phyloP scores from a whole-genome alignment of 2,329 filamentous ascomycete genomes.

The Alternaria conjuncta region DNA sequence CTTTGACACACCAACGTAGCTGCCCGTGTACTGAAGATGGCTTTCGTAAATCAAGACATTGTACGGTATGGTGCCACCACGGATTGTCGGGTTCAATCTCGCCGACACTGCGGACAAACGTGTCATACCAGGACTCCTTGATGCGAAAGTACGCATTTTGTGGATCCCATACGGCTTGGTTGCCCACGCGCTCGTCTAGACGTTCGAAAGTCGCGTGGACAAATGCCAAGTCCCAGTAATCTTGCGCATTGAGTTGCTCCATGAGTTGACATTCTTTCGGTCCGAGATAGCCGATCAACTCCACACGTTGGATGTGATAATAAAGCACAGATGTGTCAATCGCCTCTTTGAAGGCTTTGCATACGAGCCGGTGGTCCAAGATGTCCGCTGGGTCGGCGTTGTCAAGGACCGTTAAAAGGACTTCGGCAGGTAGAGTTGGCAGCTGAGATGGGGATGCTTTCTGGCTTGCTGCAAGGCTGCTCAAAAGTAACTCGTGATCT shows the following conservation, averaged over 20 bases:
- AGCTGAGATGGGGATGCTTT: background rate
- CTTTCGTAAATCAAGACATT: background rate
- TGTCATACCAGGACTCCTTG: background rate
- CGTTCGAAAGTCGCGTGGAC: background rate
- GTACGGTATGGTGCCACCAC: background rate
- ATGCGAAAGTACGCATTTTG: background rate
- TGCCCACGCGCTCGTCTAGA: background rate
- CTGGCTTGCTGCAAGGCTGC: background rate
- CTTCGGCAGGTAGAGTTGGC: background rate
- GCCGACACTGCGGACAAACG: background rate
- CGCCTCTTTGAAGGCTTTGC: background rate
- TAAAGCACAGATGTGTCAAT: background rate
- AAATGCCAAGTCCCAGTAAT: background rate
- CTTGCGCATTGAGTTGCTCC: background rate
- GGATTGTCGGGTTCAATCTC: background rate
- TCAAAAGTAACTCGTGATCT: background rate
- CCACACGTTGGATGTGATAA: background rate
- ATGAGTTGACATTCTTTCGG: background rate
- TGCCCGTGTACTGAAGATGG: background rate
- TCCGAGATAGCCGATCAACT: background rate
- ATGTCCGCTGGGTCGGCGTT: background rate
- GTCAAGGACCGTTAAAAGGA: background rate
- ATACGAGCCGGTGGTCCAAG: background rate
- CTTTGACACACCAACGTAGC: background rate
- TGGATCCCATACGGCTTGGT: background rate